Conservation (phyloP, 345 rosid species). For the Pistacia integerrima region DNA sequence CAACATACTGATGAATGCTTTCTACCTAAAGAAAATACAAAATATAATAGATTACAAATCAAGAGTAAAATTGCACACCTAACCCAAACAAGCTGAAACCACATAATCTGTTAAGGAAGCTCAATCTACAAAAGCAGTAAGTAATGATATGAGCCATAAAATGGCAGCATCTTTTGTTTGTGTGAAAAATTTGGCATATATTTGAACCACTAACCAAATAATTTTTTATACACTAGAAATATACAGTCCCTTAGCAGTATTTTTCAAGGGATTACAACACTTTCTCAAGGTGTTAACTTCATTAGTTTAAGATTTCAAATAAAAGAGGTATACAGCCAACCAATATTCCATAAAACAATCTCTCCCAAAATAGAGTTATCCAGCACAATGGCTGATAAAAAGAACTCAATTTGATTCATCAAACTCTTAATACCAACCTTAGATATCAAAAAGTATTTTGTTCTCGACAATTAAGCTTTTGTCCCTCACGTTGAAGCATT, state of each 20-base stretch:
- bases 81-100: slow-evolving; percentile 7
- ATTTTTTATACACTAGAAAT: background rate
- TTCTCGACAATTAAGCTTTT: background rate
- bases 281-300: background rate
- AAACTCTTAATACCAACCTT: background rate
- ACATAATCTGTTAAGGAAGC: background rate
- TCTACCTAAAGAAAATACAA: slow-evolving; percentile 58
- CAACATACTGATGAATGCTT: slow-evolving; percentile 86
- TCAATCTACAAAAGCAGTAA: background rate
- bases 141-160: background rate
- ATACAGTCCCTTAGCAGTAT: background rate
- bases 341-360: background rate
- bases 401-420: background rate
- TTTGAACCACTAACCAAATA: background rate
- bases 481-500: background rate
- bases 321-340: background rate
- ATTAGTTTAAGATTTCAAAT: background rate
- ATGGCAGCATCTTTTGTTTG: background rate
- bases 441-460: background rate
- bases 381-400: background rate
- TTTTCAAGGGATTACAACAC: background rate
- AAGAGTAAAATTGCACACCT: background rate
- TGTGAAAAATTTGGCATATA: background rate
- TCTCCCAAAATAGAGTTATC: background rate
- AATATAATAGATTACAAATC: slow-evolving; percentile 1